A percentile compares a stretch with the other conserved stretches of the same genome.
These are phyloP conservation scores for Erythrobasidium hasegawianum DNA, from an alignment of 1,284 basidiomycete genomes.

Conservation along the genomic window DNA sequence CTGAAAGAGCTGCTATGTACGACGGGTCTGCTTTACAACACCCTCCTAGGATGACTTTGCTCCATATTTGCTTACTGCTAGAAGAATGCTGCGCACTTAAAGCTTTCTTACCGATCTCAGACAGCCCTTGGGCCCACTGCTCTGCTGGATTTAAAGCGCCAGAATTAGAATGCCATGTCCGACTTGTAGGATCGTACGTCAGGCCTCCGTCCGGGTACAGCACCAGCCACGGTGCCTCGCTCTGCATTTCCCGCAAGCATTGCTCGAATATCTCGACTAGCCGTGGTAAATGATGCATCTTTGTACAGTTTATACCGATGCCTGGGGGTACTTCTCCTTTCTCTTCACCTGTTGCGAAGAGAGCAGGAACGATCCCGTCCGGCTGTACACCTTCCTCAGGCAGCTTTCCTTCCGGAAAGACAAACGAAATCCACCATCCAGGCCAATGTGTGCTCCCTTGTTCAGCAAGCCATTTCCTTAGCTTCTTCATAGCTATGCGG, in stretches of 20 bases:
- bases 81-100: constrained; percentile 14
- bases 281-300: constrained; percentile 22
- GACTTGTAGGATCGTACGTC: constrained; percentile 56
- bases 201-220: constrained; percentile 71
- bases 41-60: constrained; percentile 62
- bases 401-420: constrained; percentile 60
- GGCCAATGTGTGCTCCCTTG: constrained; percentile 27
- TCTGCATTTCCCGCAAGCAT: constrained; percentile 13
- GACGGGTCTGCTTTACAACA: constrained; percentile 64
- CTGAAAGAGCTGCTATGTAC: constrained; percentile 54
- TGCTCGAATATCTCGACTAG: not conserved
- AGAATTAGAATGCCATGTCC: constrained; percentile 54
- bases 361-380: not conserved
- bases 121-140: constrained; percentile 9
- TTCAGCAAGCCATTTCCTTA: constrained; percentile 47
- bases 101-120: not conserved
- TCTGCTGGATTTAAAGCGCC: constrained; percentile 44
- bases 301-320: constrained; percentile 70
- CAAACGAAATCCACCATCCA: constrained; percentile 72
- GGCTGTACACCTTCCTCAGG: constrained; percentile 47
- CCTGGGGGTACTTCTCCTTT: constrained; percentile 53
- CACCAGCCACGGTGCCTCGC: constrained; percentile 55
- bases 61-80: constrained; percentile 52
- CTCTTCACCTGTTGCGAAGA: constrained; percentile 41
- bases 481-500: constrained; percentile 57